phyloP scores from a whole-genome alignment of 2,329 filamentous ascomycete genomes.

The Aspergillus udagawae region DNA sequence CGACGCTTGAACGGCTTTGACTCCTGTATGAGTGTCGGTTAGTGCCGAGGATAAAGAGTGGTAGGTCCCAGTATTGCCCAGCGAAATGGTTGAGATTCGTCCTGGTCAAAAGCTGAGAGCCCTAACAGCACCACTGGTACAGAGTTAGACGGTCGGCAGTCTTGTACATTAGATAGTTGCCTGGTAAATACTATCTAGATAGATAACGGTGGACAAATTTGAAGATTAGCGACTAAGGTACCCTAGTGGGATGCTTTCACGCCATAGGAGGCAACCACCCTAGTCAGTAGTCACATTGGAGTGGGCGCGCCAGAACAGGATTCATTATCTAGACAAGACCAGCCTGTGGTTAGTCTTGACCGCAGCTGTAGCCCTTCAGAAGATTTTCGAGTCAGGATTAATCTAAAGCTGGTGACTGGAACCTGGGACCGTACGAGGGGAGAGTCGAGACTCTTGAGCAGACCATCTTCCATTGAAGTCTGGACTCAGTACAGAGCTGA shows the following conservation, averaged over 20 bases:
- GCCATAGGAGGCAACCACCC: background rate
- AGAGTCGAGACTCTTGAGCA: too few species aligned
- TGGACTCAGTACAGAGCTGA: too few species aligned
- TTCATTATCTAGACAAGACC: background rate
- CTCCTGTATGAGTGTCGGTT: background rate
- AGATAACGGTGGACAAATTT: too few species aligned
- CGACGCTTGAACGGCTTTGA: background rate
- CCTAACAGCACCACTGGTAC: background rate
- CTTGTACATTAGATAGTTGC: too few species aligned
- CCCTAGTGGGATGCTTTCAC: background rate
- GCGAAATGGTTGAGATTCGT: background rate
- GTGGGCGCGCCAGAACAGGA: background rate
- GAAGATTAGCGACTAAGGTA: too few species aligned
- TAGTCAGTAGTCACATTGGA: background rate
- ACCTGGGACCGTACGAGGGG: background rate
- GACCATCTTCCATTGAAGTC: background rate
- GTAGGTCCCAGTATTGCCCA: background rate
- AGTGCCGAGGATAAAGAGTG: too few species aligned
- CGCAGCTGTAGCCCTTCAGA: too few species aligned
- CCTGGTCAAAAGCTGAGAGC: background rate
- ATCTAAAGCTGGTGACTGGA: background rate
- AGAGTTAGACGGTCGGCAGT: too few species aligned
- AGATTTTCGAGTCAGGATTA: too few species aligned
- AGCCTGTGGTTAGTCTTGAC: too few species aligned
- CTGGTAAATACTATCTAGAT: too few species aligned